Percentiles rank a stretch among this genome's conserved stretches.
These are phyloP conservation scores for Fusarium sambucinum DNA, from an alignment of 2,329 filamentous ascomycete genomes.

Conservation along the genomic window DNA sequence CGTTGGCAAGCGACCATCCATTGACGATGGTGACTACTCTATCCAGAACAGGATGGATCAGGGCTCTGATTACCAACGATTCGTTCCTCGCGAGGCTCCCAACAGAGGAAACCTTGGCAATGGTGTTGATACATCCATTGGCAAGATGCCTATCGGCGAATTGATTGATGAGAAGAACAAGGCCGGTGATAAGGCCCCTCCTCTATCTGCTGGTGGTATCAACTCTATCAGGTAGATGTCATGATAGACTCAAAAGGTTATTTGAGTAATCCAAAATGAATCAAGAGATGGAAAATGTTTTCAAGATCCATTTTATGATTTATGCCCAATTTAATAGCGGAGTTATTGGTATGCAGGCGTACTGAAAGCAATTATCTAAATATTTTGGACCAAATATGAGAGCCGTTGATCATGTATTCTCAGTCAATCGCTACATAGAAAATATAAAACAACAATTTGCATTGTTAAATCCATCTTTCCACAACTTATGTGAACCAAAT, in stretches of 20 bases:
- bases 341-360: too few relatives aligned
- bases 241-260: rapidly evolving
- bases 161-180: constrained; percentile 10
- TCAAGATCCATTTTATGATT: not conserved
- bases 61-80: not conserved
- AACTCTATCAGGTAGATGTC: constrained; percentile 12
- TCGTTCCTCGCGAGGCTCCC: constrained; percentile 1
- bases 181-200: constrained; percentile 4
- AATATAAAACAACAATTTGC: not conserved
- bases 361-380: too few relatives aligned
- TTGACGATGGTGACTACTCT: constrained; percentile 19
- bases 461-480: not conserved
- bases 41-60: constrained; percentile 8
- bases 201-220: constrained; percentile 5
- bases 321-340: too few relatives aligned
- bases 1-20: not conserved
- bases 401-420: not conserved
- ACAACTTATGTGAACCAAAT: too few relatives aligned
- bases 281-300: rapidly evolving
- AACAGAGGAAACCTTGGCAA: constrained; percentile 6
- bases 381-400: rapidly evolving
- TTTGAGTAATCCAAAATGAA: rapidly evolving
- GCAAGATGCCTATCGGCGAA: constrained; percentile 1
- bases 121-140: not conserved
- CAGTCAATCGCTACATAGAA: too few relatives aligned